Evolutionary conservation across 2,329 filamentous ascomycete species (phyloP), one percentile per base, ranked within the genome.

Genomic region (Paracoccidioides lutzii): DNA sequence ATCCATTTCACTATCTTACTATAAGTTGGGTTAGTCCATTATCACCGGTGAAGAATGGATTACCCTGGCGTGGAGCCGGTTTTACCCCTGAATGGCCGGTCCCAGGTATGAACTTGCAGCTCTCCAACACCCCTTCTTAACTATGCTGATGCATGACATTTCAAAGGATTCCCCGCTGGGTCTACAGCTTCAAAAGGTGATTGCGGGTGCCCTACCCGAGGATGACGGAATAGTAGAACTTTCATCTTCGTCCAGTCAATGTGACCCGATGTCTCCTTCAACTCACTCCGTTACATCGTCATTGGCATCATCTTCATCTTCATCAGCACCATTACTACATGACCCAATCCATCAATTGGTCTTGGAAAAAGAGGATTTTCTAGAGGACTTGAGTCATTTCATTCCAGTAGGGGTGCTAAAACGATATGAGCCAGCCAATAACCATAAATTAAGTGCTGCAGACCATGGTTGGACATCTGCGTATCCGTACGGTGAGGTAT

Each of bases 361-460:
- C 22, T 14, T 33, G 12, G 58, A 61, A 32, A 60, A 55, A 10
- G 52, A 56, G 8, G 35, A 37, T 10, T 46, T 56, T 6, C 40
- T 60, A 12, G 57, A 58, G 43, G 59, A 63, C 14, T 15, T 61
- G 22, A 52, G 57, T 5, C 53, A 60, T 9, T 70, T 66, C 46
- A 64, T 71, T 30, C 62, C 67, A 10, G 65, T 69, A n/a, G 69
- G 69, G 5, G 59, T 67, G 28, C 52, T 71, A 45, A 62, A 59
- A 33, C 64, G 57, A 45, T 57, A 58, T 15, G 10, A 22, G 32
- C 33, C 28, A 12, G 5, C 10, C 8, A 35, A 51, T 48, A 15
- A 15, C 4, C 50, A 15, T 22, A 41, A 43, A 43, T 35, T 32
- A 4, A 30, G 7, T 32, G 15, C 22, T 30, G 1, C 12, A 44